Evolutionary conservation across 2,329 filamentous ascomycete species (phyloP).

Genomic region (Leptographium radiaticola): DNA sequence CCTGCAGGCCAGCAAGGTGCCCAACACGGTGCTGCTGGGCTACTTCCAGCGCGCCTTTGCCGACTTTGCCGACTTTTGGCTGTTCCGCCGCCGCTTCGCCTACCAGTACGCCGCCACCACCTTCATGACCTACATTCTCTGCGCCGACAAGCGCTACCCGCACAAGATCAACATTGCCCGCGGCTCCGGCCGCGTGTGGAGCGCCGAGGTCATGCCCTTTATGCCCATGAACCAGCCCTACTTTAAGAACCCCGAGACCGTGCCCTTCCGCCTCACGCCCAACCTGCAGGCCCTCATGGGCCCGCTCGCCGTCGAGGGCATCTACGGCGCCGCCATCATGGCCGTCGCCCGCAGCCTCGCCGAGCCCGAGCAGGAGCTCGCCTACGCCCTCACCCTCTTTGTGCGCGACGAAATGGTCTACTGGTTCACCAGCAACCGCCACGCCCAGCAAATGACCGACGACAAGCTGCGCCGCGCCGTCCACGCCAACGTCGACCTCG

Average conservation of each 20-base stretch:
- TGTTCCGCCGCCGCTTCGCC: conserved; percentile 93
- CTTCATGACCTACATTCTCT: conserved; percentile 97
- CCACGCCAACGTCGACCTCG: conserved; percentile 65
- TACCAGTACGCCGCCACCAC: conserved; percentile 92
- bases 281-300: conserved; percentile 96
- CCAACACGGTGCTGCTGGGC: conserved; percentile 66
- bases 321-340: conserved; percentile 93
- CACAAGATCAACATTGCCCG: conserved; percentile 90
- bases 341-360: conserved; percentile 89
- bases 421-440: conserved; percentile 78
- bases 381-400: conserved; percentile 86
- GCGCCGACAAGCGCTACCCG: conserved; percentile 91
- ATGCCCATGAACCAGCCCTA: conserved; percentile 75
- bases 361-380: conserved; percentile 80
- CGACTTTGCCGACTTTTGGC: conserved; percentile 88
- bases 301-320: conserved; percentile 86
- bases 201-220: conserved; percentile 80
- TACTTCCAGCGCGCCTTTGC: conserved; percentile 86
- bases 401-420: conserved; percentile 97
- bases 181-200: conserved; percentile 86
- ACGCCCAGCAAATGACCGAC: conserved; percentile 43
- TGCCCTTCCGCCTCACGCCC: conserved; percentile 93
- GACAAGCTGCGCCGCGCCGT: conserved; percentile 54
- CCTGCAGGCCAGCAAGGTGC: conserved; percentile 89
- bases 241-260: conserved; percentile 90